A percentile compares a stretch with the other conserved stretches of the same genome.
Evolutionary conservation across 305 asterid species (phyloP).

Genomic region (Solanum chacoense): DNA sequence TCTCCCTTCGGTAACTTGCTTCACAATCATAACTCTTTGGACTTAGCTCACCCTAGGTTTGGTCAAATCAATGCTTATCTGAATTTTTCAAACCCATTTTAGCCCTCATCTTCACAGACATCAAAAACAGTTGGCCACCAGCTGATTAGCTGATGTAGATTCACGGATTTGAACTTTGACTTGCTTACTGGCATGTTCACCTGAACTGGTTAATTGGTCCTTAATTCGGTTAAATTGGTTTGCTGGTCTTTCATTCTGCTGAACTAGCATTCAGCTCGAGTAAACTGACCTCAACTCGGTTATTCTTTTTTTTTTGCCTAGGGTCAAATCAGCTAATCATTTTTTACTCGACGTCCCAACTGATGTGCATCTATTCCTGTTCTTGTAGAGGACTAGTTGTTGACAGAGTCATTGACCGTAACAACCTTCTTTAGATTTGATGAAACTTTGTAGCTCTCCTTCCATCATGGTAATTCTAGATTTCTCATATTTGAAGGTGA

Average conservation of each 20-base stretch:
- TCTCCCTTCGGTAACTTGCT: neutral
- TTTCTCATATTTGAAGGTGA: neutral
- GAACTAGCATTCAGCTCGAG: neutral
- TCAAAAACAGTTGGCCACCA: neutral
- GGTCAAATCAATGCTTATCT: neutral
- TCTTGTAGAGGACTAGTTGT: neutral
- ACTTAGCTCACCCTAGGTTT: neutral
- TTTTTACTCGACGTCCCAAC: neutral
- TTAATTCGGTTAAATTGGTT: neutral
- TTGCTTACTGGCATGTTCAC: neutral
- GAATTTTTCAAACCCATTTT: neutral
- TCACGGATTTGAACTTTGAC: neutral
- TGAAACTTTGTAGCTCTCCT: neutral
- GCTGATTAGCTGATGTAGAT: neutral
- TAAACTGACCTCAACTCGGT: neutral
- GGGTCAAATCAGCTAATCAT: neutral
- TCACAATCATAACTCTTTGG: neutral
- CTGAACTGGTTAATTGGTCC: neutral
- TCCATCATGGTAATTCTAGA: neutral
- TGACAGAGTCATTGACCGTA: neutral
- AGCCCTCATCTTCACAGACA: neutral
- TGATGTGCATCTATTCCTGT: rapidly evolving
- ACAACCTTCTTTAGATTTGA: neutral
- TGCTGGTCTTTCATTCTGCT: neutral
- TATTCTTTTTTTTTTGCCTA: neutral